Evolutionary conservation across 352 stramenopile species (phyloP), one percentile per base, ranked within the genome.

Genomic region (Pythium monospermum): DNA sequence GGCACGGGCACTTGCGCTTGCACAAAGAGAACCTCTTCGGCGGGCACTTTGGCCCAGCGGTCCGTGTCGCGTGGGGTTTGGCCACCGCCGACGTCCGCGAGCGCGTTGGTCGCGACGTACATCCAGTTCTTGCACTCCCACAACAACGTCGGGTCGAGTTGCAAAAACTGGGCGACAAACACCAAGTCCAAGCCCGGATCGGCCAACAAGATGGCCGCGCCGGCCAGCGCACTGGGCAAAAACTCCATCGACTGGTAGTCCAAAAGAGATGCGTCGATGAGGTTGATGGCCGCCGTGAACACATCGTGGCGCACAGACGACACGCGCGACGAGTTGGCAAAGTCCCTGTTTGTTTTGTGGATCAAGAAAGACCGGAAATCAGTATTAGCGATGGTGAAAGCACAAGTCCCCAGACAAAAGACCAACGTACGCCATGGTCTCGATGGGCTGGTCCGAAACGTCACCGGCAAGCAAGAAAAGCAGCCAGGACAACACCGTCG

Each of bases 61-160:
- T 87, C 75, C 27, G 73, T 69, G 53, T 83, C 64, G 28, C 83
- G 75, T 12, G 53, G 62, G 18, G 61, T 73, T 25, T 62, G 58
- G 18, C 60, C 67, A n/a, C n/a, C n/a, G 47, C 73, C 69, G 35
- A 71, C 47, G 28, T 90, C 79, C 25, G 61, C 83, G 18, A 87
- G 48, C 4, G 62, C 68, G 37, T 73, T 83, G 11, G 75, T 74
- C 49, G 81, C 71, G 11, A 61, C 53, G 41, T 84, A 76, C 16
- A 91, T 69, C 80, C 80, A 91, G 49, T 69, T 81, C 66, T 87
- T 86, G 66, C 80, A 91, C 30, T 91, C 80, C 77, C 78, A 91
- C 18, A 91, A 64, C 48, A 91, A 71, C 23, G 71, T 83, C 25
- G 75, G 73, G 47, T 91, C 80, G 11, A 91, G 60, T 53, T 91